phyloP scores from a whole-genome alignment of 306 rosid genomes.

The Cicer yamashitae region DNA sequence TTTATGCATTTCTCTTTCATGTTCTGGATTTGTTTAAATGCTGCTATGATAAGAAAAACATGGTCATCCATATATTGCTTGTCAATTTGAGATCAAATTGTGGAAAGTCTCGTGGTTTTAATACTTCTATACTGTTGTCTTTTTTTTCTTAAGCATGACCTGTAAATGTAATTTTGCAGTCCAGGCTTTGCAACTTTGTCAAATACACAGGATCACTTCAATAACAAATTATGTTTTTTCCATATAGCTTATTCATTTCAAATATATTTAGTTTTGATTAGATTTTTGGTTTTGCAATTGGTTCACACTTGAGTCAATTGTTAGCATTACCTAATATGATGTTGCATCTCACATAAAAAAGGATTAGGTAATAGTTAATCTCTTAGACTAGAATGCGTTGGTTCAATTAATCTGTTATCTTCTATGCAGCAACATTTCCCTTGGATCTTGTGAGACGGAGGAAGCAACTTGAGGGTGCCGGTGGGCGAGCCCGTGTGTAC shows the following conservation, averaged over 20 bases:
- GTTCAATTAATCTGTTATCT: constrained; percentile 46
- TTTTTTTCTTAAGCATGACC: constrained; percentile 19
- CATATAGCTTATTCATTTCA: constrained; percentile 28
- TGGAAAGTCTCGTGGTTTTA: neutral
- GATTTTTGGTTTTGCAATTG: constrained; percentile 27
- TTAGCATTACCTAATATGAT: constrained; percentile 13
- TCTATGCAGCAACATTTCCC: constrained; percentile 93
- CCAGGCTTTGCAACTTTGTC: constrained; percentile 17
- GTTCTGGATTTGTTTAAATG: constrained; percentile 39
- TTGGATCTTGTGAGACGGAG: constrained; percentile 96
- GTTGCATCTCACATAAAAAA: neutral
- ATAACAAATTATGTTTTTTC: constrained; percentile 18
- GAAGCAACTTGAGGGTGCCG: constrained; percentile 96
- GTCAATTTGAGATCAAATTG: constrained; percentile 14
- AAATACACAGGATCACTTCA: neutral
- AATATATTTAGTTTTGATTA: constrained; percentile 10
- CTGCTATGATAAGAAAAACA: constrained; percentile 7
- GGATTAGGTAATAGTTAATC: neutral
- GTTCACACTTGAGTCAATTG: constrained; percentile 8
- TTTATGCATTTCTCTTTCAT: constrained; percentile 5
- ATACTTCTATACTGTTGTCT: neutral
- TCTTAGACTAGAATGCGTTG: constrained; percentile 23
- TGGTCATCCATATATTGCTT: constrained; percentile 14
- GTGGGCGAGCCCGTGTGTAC: constrained; percentile 93
- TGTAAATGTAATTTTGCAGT: constrained; percentile 4